phyloP scores from a whole-genome alignment of 164 flowering plant genomes.

The Warburgia ugandensis region DNA sequence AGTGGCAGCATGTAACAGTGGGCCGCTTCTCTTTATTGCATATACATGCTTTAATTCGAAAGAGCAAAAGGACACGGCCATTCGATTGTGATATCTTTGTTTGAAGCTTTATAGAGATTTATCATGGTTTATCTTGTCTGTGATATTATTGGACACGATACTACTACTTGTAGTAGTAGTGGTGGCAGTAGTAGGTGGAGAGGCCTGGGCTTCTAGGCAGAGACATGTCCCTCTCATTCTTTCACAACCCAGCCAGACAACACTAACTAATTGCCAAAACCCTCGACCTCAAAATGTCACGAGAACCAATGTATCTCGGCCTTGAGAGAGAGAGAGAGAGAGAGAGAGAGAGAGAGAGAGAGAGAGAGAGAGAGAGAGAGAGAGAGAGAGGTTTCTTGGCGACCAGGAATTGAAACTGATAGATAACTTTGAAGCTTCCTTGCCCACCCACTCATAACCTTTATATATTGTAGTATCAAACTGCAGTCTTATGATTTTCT shows the following conservation, averaged over 20 bases:
- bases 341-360: too few species aligned
- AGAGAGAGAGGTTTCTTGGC: conserved; percentile 9
- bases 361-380: too few species aligned
- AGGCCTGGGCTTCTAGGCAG: conserved; percentile 6
- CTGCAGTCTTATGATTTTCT: conserved; percentile 30
- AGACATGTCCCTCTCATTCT: conserved; percentile 42
- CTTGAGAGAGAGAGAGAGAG: conserved; percentile 15
- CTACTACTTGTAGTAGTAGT: conserved; percentile 2
- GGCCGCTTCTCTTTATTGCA: neutral
- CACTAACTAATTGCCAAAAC: conserved; percentile 19
- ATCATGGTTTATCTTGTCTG: neutral
- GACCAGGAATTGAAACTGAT: conserved; percentile 24
- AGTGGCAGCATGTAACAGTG: neutral
- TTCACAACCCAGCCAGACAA: conserved; percentile 20
- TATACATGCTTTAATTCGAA: conserved; percentile 7
- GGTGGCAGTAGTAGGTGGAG: neutral
- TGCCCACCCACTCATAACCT: neutral
- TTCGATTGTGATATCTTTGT: neutral
- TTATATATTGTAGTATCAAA: conserved; percentile 20
- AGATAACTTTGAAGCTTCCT: conserved; percentile 29
- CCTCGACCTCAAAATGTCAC: conserved; percentile 31
- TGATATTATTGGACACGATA: conserved; percentile 1
- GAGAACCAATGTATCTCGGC: conserved; percentile 40
- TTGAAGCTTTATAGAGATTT: neutral
- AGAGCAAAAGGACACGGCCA: conserved; percentile 8